Evolutionary conservation across 2,329 filamentous ascomycete genomes (phyloP), one percentile per base, ranked within the genome.

Genomic region (Diplodia seriata): DNA sequence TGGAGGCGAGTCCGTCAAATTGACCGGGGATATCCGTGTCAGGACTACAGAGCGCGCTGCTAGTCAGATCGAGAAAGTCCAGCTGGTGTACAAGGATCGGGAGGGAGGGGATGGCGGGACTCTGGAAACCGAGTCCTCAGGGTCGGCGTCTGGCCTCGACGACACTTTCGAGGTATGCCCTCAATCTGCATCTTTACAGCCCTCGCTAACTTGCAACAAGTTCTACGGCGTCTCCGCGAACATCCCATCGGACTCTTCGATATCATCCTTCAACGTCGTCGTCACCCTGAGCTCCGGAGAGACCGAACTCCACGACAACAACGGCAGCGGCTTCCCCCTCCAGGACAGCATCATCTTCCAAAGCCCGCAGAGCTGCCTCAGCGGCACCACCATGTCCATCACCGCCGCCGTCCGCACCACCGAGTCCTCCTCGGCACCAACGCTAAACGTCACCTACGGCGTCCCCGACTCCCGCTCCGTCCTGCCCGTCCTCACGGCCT

Each of bases 191-290:
- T 3, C 29, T 40, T 1, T 23, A 11, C 12, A 54, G 7, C 11
- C n/a, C 6, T 1, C 23, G 23, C 43, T 63, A 15, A 63, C 20
- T 1, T 15, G 18, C 18, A 23, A 26, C 7, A 23, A 73, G 72
- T 79, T 78, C 69, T 78, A 73, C 57, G 67, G 72, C 23, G 78
- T 79, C 50, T 74, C 73, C 4, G 67, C 70, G 4, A 68, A 85
- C 67, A 84, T 93, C 72, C 75, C 86, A 70, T 80, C 87, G 71
- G 78, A 85, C 68, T 80, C 85, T 68, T 83, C 90, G 70, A 86
- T 92, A 77, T 84, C 89, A 50, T 84, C 89, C 71, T 86, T 91
- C 79, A 82, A 81, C 70, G 74, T 88, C 73, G 77, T 85, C 1
- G 73, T 89, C 64, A 84, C 82, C 67, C 77, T 81, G 65, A 79